Conservation (phyloP, 1,139 yeast species). For the Geotrichum europaeum region DNA sequence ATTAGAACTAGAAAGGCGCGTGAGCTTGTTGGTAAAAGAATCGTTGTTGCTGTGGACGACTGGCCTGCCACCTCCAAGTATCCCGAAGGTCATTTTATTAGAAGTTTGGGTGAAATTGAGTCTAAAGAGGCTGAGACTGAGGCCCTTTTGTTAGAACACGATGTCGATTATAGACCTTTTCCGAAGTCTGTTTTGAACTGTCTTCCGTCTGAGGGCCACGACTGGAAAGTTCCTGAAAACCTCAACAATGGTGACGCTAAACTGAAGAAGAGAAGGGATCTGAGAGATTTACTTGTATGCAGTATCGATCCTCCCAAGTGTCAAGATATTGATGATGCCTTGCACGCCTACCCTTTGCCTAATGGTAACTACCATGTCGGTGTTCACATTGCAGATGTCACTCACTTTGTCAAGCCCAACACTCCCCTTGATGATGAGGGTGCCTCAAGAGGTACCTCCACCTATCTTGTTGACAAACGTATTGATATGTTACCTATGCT, state of each 20-base stretch:
- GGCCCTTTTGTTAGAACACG: slow-evolving; percentile 87
- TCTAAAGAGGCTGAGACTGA: slow-evolving; percentile 95
- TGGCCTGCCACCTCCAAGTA: slow-evolving; percentile 83
- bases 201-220: slow-evolving; percentile 85
- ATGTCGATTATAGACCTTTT: slow-evolving; percentile 94
- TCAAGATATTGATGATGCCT: slow-evolving; percentile 98
- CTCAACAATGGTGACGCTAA: slow-evolving; percentile 44
- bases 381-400: slow-evolving; percentile 98
- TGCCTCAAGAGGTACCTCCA: slow-evolving; percentile 95
- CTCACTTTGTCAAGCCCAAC: slow-evolving; percentile 90
- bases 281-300: slow-evolving; percentile 84
- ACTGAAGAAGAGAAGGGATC: slow-evolving; percentile 54
- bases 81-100: slow-evolving; percentile 93
- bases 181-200: slow-evolving; percentile 88
- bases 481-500: slow-evolving; percentile 97
- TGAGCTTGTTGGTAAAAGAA: slow-evolving; percentile 77
- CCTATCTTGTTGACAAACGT: slow-evolving; percentile 95
- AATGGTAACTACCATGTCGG: slow-evolving; percentile 97
- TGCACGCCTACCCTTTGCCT: slow-evolving; percentile 77
- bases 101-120: slow-evolving; percentile 84
- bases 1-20: slow-evolving; percentile 82
- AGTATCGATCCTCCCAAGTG: slow-evolving; percentile 97
- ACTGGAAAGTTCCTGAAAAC: slow-evolving; percentile 80
- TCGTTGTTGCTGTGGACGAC: slow-evolving; percentile 84
- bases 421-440: slow-evolving; percentile 94